Base-by-base conservation (phyloP, 129 eudicot genomes). In the Saposhnikovia divaricata region DNA sequence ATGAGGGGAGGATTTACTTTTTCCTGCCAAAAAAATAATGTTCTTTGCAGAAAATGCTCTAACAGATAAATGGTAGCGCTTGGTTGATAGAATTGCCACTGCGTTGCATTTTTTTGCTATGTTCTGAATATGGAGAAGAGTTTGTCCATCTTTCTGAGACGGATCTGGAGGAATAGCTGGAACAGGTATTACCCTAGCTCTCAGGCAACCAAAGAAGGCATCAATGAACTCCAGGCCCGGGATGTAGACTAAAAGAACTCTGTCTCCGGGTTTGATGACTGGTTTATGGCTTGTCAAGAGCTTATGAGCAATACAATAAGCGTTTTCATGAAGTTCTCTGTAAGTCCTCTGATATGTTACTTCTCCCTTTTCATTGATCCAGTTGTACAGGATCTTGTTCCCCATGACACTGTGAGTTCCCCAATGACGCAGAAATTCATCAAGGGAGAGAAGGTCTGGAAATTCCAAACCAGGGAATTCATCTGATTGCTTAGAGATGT, bases 161-260 rank as follows among this genome's bases (percentile, higher is more conserved):
- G 90, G 90, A 53, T 87, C 87, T 4, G 90, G 90, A 31, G 90
- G 90, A 81, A 87, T 84, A 78, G 79, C 85, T 3, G 90, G 90
- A 40, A 87, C 86, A 0, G 86, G 90, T 81, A 84, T 81, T 63
- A 87, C 63, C 84, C 86, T 79, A 37, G 90, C 87, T 82, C 86
- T 53, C 10, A 87, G 23, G 44, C 90, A 87, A 48, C 87, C 90
- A 18, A 87, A 81, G 53, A 84, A 87, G 21, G 90, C 86, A 28
- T 87, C 90, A 0, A 87, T 12, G 39, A 87, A 87, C 66, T 87
- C 90, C 53, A 84, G 84, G 53, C 90, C 90, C 2, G 90, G 90
- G 51, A 87, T 37, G 28, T 84, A 84, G 37, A 87, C 83, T 25
- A 87, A 65, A 65, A 87, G 85, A 81, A 84, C 86, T 77, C 90